Conservation (phyloP, 176 grass and related monocot genomes). For the Triticum monococcum region DNA sequence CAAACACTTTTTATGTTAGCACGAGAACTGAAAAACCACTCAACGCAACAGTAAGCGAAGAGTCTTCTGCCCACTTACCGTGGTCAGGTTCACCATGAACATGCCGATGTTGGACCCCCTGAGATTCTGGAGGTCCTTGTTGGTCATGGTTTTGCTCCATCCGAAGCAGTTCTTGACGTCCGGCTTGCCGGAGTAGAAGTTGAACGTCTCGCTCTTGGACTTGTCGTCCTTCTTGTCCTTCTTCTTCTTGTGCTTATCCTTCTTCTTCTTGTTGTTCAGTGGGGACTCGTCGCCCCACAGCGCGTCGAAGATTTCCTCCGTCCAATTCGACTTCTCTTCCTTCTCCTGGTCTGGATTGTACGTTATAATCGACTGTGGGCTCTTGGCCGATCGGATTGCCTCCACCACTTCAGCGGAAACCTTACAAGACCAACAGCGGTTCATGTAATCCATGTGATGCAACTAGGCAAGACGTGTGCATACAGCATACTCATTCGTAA, state of each 20-base stretch:
- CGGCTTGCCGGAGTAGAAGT: slow-evolving; percentile 65
- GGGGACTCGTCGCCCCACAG: slow-evolving; percentile 44
- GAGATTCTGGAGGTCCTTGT: slow-evolving; percentile 53
- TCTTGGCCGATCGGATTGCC: slow-evolving; percentile 22
- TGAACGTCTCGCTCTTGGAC: slow-evolving; percentile 63
- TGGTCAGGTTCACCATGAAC: slow-evolving; percentile 91
- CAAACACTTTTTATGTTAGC: neutral
- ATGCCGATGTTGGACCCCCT: slow-evolving; percentile 49
- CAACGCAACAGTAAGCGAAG: neutral
- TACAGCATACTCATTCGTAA: neutral
- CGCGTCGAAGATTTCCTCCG: slow-evolving; percentile 43
- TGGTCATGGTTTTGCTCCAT: slow-evolving; percentile 76
- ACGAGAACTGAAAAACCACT: neutral
- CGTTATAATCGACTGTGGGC: slow-evolving; percentile 48
- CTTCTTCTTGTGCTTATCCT: slow-evolving; percentile 36
- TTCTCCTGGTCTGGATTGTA: slow-evolving; percentile 36
- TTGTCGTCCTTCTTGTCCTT: slow-evolving; percentile 34
- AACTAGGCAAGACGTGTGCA: neutral
- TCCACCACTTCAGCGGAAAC: slow-evolving; percentile 23
- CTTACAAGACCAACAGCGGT: slow-evolving; percentile 1
- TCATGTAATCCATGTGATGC: neutral
- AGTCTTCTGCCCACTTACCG: slow-evolving; percentile 38
- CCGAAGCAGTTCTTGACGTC: slow-evolving; percentile 89
- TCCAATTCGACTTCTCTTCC: slow-evolving; percentile 38
- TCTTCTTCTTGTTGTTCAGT: slow-evolving; percentile 68